Percentiles rank a stretch among this genome's conserved stretches.
These are phyloP conservation scores for Curvularia eragrostidis DNA, from an alignment of 2,329 filamentous ascomycete genomes.

Conservation along the genomic window DNA sequence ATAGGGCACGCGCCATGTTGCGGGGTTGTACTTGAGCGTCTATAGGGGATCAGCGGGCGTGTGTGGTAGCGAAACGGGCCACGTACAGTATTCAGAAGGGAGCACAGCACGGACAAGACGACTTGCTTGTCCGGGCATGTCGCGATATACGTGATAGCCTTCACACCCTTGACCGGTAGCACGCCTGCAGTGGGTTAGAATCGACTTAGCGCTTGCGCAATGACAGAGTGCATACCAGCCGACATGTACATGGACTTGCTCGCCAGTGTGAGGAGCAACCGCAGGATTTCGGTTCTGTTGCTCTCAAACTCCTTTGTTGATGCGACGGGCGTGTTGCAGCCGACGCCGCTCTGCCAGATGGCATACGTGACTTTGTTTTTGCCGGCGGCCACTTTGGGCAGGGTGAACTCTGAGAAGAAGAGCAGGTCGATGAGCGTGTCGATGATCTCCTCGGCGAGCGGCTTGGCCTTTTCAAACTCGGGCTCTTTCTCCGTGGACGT, in stretches of 20 bases:
- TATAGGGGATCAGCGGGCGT: constrained; percentile 50
- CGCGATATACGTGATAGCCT: constrained; percentile 85
- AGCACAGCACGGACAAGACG: constrained; percentile 88
- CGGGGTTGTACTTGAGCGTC: constrained; percentile 95
- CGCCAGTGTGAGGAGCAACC: constrained; percentile 82
- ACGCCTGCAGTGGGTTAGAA: constrained; percentile 40
- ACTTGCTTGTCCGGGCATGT: constrained; percentile 89
- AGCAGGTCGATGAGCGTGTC: constrained; percentile 87
- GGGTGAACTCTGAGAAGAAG: constrained; percentile 89
- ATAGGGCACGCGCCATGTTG: constrained; percentile 91
- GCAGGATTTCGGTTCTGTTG: constrained; percentile 88
- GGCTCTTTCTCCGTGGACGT: constrained; percentile 56
- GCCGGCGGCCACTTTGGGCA: constrained; percentile 73
- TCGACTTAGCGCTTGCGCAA: not conserved
- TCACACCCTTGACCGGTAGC: constrained; percentile 82
- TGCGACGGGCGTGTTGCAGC: constrained; percentile 86
- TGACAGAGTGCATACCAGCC: constrained; percentile 58
- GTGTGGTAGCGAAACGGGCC: not conserved
- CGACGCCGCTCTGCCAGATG: constrained; percentile 98
- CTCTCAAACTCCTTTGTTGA: constrained; percentile 92
- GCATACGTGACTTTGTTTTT: constrained; percentile 86
- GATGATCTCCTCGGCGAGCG: constrained; percentile 89
- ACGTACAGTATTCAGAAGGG: constrained; percentile 87
- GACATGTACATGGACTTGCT: constrained; percentile 95
- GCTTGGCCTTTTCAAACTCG: constrained; percentile 82